phyloP scores from a whole-genome alignment of 805 yeast species.

The Candida boidinii region DNA sequence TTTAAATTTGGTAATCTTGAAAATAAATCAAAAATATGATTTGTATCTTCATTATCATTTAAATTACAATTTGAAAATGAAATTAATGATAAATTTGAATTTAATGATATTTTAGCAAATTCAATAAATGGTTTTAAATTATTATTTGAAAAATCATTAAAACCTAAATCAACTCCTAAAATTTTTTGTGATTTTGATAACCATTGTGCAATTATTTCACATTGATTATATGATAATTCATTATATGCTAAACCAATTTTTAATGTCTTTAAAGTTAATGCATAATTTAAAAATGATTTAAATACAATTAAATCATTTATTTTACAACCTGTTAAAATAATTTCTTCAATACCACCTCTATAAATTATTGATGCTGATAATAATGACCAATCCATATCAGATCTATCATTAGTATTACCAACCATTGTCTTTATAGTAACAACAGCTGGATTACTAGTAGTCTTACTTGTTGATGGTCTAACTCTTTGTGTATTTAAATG shows the following conservation, averaged over 20 bases:
- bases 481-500: slow-evolving; percentile 34
- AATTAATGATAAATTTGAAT: slow-evolving; percentile 32
- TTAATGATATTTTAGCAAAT: slow-evolving; percentile 10
- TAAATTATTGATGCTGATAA: slow-evolving; percentile 60
- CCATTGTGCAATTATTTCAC: slow-evolving; percentile 53
- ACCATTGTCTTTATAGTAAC: slow-evolving; percentile 30
- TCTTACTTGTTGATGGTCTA: slow-evolving; percentile 18
- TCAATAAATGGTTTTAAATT: slow-evolving; percentile 31
- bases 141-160: slow-evolving; percentile 51
- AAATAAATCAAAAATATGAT: slow-evolving; percentile 38
- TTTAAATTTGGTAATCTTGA: slow-evolving; percentile 50
- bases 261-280: slow-evolving; percentile 43
- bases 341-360: slow-evolving; percentile 72
- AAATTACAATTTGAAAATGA: slow-evolving; percentile 62
- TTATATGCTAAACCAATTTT: slow-evolving; percentile 75
- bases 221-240: slow-evolving; percentile 52
- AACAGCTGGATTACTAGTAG: slow-evolving; percentile 3
- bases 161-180: slow-evolving; percentile 76
- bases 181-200: slow-evolving; percentile 34
- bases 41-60: slow-evolving; percentile 40
- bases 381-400: slow-evolving; percentile 77
- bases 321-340: slow-evolving; percentile 72
- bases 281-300: slow-evolving; percentile 44
- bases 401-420: slow-evolving; percentile 45
- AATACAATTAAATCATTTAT: slow-evolving; percentile 48